Evolutionary conservation across 495 filamentous ascomycete species (phyloP).

Genomic region (Penicillium cinerascens): DNA sequence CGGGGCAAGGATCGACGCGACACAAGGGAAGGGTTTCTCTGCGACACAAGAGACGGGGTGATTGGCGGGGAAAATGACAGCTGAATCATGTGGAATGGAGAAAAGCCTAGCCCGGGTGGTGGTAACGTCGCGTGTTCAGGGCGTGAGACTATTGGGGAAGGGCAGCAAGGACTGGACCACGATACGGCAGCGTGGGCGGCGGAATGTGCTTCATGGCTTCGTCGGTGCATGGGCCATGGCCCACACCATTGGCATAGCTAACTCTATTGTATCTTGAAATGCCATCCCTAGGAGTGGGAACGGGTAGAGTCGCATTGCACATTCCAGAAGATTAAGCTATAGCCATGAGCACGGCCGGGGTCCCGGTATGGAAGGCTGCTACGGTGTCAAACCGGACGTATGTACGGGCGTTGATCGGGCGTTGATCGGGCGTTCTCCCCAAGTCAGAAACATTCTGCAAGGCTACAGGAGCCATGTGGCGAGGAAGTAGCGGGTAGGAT

Average conservation of each 20-base stretch:
- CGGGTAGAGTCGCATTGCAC: background rate
- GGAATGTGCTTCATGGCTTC: constrained; percentile 3
- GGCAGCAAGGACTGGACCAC: constrained; percentile 16
- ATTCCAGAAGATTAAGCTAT: constrained; percentile 3
- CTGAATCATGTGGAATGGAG: background rate
- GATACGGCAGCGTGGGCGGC: constrained; percentile 8
- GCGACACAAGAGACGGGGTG: background rate
- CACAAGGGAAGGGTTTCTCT: background rate
- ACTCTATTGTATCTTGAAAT: constrained; percentile 8
- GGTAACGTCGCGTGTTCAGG: constrained; percentile 5
- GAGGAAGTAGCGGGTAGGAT: background rate
- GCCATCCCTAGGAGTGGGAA: background rate
- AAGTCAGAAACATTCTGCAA: constrained; percentile 28
- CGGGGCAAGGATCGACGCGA: constrained; percentile 15
- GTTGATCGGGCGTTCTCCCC: constrained; percentile 14
- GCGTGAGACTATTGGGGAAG: constrained; percentile 13
- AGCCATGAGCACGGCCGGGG: background rate
- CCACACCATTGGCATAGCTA: background rate
- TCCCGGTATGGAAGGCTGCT: constrained; percentile 26
- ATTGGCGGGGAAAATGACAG: background rate
- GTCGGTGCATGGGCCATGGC: background rate
- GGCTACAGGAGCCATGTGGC: constrained; percentile 31
- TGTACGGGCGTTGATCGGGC: constrained; percentile 18
- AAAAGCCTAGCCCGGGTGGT: background rate
- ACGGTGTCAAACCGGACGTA: constrained; percentile 24